Base-by-base conservation (phyloP, 1,284 basidiomycete species). In the Singerocomus inundabilis region DNA sequence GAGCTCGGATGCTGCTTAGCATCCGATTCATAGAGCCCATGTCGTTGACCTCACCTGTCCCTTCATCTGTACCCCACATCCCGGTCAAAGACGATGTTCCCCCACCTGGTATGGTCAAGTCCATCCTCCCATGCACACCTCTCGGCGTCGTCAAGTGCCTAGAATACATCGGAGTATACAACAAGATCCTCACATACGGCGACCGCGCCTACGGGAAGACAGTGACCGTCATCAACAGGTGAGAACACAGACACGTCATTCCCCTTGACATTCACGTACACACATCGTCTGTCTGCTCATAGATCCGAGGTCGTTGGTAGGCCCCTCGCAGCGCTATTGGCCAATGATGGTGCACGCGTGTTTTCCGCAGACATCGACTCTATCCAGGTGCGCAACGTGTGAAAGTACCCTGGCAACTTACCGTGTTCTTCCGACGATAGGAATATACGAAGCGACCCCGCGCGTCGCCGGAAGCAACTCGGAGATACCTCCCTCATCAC, bases 251-350 rank as follows among this genome's bases (percentile, higher is more conserved):
- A 29, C 36, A 30, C 18, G 4, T 28, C 15, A 1, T 31, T 16
- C n/a, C 26, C 38, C 39, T 40, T n/a, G 33, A 37, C 18, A 46
- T 40, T 53, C 45, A 61, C 46, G 32, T 4, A 21, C 8, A 21
- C 13, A 33, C 37, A 16, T 13, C 31, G n/a, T 25, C n/a, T 12
- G 21, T 13, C 28, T 26, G 30, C 31, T 34, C 32, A 13, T 58
- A 93, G 93, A 55, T 97, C 93, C 35, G 96, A 98, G 69, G 96
- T 98, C 18, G 96, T 98, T 18, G 96, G 96, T 24, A 80, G 96
- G 47, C 96, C 96, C 3, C 78, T 98, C 9, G 96, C 94, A 0
- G 96, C 95, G 5, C 76, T 98, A 44, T 80, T 98, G 37, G 84
- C 94, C 12, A 98, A 98, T 67, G 96, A 98, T 64, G 96, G 96